These are phyloP conservation scores for Marchantia paleacea DNA, from an alignment of 225 moss, liverwort and hornwort species.

Conservation along the genomic window DNA sequence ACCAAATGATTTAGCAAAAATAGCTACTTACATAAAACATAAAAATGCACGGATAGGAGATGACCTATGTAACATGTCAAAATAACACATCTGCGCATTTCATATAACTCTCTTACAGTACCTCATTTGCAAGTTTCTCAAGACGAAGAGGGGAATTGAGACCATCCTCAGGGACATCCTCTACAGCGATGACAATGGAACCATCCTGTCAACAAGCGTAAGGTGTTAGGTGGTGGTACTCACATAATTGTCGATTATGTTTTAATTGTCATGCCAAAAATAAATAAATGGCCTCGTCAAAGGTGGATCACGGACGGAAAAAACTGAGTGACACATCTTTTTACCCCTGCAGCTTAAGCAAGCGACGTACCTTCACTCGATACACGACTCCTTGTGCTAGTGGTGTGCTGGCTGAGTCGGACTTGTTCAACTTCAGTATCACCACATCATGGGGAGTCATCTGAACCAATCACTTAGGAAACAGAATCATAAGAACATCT, in stretches of 20 bases:
- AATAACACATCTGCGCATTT: not conserved
- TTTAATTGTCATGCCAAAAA: too few relatives aligned
- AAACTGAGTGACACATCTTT: too few relatives aligned
- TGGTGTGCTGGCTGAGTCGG: conserved; percentile 60
- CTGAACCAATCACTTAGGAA: conserved; percentile 31
- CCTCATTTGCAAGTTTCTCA: conserved; percentile 91
- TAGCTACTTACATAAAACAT: not conserved
- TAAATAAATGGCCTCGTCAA: not conserved
- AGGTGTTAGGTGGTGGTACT: too few relatives aligned
- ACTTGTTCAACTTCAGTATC: conserved; percentile 75
- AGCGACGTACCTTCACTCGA: conserved; percentile 63
- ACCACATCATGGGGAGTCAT: conserved; percentile 96
- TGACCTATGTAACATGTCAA: not conserved
- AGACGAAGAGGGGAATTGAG: conserved; percentile 85
- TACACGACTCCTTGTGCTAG: conserved; percentile 92
- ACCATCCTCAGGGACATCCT: conserved; percentile 86
- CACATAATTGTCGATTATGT: not conserved
- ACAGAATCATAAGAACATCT: not conserved
- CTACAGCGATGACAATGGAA: conserved; percentile 71
- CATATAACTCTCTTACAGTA: conserved; percentile 6
- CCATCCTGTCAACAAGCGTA: conserved; percentile 50
- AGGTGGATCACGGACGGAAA: too few relatives aligned
- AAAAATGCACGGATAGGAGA: not conserved
- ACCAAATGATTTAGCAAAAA: not conserved
- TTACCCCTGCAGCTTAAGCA: not conserved